phyloP scores from a whole-genome alignment of 2,329 filamentous ascomycete species.

The Verticillium zaregamsianum region DNA sequence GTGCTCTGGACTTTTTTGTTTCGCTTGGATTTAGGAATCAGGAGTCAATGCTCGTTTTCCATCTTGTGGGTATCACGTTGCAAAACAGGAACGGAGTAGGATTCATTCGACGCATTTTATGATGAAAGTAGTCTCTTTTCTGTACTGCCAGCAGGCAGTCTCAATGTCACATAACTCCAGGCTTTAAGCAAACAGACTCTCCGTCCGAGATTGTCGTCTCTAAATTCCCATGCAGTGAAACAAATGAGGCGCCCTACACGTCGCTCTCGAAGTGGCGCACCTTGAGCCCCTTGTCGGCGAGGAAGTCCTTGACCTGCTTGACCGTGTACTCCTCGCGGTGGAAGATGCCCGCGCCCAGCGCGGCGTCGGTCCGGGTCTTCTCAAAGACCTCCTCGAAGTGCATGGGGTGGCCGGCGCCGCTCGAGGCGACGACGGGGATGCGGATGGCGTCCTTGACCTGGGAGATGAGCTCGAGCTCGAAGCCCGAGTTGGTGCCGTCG shows the following conservation, averaged over 20 bases:
- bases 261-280: slow-evolving; percentile 74
- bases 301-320: slow-evolving; percentile 82
- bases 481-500: slow-evolving; percentile 91
- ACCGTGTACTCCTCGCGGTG: slow-evolving; percentile 95
- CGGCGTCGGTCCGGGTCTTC: slow-evolving; percentile 83
- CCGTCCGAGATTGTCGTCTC: not conserved
- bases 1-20: slow-evolving; percentile 7
- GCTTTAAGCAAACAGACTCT: not conserved
- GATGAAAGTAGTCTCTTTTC: not conserved
- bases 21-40: slow-evolving; percentile 1
- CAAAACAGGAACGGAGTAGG: not conserved
- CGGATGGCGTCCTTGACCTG: slow-evolving; percentile 83
- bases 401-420: slow-evolving; percentile 79
- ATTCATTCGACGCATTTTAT: not conserved
- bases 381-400: slow-evolving; percentile 92
- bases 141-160: not conserved
- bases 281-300: slow-evolving; percentile 66
- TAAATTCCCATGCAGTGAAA: not conserved
- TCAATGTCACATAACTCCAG: not conserved
- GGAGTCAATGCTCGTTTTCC: slow-evolving; percentile 10
- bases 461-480: slow-evolving; percentile 85
- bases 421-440: slow-evolving; percentile 94
- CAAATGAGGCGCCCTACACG: slow-evolving; percentile 19
- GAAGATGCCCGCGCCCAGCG: slow-evolving; percentile 95
- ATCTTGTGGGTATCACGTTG: slow-evolving; percentile 9